Conservation (phyloP, 768 basidiomycete genomes). For the Sporobolomyces phaffii region DNA sequence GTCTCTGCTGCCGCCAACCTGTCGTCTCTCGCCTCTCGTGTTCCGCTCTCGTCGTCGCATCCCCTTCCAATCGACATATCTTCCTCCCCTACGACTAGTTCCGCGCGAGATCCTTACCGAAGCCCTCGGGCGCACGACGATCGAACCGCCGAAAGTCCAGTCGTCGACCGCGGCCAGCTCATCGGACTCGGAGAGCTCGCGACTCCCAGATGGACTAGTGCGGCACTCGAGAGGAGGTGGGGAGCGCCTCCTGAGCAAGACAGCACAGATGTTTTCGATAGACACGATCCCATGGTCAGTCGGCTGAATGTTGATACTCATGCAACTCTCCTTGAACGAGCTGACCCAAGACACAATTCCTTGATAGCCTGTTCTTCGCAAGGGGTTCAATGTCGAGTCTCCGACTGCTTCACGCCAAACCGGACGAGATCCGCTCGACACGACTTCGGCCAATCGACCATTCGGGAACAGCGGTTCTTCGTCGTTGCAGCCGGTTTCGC, state of each 20-base stretch:
- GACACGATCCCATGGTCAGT: slow-evolving; percentile 25
- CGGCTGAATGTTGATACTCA: no score
- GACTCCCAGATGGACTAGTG: slow-evolving; percentile 85
- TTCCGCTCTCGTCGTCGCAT: neutral
- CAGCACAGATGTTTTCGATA: slow-evolving; percentile 6
- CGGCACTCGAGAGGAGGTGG: slow-evolving; percentile 45
- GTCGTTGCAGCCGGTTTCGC: neutral
- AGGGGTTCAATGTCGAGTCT: neutral
- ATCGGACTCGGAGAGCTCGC: slow-evolving; percentile 92
- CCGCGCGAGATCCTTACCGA: slow-evolving; percentile 8
- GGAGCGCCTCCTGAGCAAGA: slow-evolving; percentile 49
- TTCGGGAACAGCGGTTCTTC: slow-evolving; percentile 3
- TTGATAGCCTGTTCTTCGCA: neutral
- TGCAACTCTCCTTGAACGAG: no score
- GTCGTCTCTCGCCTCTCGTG: slow-evolving; percentile 10
- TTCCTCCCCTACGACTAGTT: neutral
- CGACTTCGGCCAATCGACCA: slow-evolving; percentile 14
- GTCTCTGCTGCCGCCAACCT: slow-evolving; percentile 31
- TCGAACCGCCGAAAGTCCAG: slow-evolving; percentile 10
- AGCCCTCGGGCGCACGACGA: neutral
- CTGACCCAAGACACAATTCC: no score
- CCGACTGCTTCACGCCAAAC: slow-evolving; percentile 8
- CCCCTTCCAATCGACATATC: slow-evolving; percentile 11
- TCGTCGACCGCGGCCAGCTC: slow-evolving; percentile 67
- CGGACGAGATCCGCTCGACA: neutral